Base-by-base conservation (phyloP, 345 rosid species). In the Pistacia vera region DNA sequence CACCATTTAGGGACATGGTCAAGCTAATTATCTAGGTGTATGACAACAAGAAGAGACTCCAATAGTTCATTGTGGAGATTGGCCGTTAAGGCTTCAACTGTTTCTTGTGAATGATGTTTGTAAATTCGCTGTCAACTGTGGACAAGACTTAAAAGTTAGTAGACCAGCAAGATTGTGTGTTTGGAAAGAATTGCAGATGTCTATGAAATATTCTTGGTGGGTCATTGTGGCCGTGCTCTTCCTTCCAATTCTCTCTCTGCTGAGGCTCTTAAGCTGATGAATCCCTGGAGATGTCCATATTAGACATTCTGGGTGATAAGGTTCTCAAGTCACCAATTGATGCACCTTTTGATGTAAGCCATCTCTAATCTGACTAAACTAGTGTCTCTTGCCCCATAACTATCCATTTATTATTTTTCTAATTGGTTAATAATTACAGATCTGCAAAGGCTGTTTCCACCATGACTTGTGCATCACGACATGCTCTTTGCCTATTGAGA, bases 401-500 rank as follows among this genome's bases (percentile, higher is more conserved):
- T 64, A 66, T 44, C 28, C 36, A 17, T 61, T 22, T 11, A 16
- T 16, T 71, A 28, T 49, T 14, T 70, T 63, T 38, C 70, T 70
- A 4, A 68, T 65, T 64, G 22, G 49, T 76, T 54, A 20, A 54
- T 81, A 52, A 75, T 3, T 67, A 30, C 85, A 93, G 99, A 86
- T 93, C 78, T 96, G 81, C 91, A 83, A 76, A 89, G 98, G 64
- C 86, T 70, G 82, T 96, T 80, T 90, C 90, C 44, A 93, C 97
- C 75, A 78, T 96, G 99, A 96, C 73, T 94, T 96, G 99, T 83
- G 98, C 98, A 71, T 93, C 98, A 72, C 97, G 99, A 96, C 98
- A 41, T 90, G 95, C 90, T 90, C 96, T 67, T 83, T 96, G 81
- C 99, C 99, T 51, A 36, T 93, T 81, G 97, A 92, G 81, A 96